phyloP scores from a whole-genome alignment of 306 rosid species.

The Mimosa bimucronata region DNA sequence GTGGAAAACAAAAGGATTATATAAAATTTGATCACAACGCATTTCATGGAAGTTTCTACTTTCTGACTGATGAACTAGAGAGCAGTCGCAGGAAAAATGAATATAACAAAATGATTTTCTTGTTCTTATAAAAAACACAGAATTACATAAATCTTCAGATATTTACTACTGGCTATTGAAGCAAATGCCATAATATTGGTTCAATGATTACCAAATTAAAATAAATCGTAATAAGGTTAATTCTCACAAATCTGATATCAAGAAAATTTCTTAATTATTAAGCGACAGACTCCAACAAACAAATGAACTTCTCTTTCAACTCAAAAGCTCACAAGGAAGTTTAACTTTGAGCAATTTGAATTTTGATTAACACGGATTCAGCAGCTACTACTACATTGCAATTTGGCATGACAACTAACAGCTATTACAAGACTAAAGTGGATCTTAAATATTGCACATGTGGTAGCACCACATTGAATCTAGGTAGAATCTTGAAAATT shows the following conservation, averaged over 20 bases:
- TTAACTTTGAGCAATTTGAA: conserved; percentile 16
- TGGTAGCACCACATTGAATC: conserved; percentile 10
- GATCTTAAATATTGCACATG: not conserved
- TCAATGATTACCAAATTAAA: conserved; percentile 12
- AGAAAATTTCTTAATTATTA: not conserved
- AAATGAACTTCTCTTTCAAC: conserved; percentile 31
- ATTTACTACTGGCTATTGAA: not conserved
- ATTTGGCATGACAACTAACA: not conserved
- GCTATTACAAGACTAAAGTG: conserved; percentile 1
- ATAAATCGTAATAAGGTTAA: conserved; percentile 10
- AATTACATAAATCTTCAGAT: conserved; percentile 17
- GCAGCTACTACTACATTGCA: conserved; percentile 2
- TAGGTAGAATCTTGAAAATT: not conserved
- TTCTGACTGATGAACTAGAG: not conserved
- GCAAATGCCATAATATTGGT: not conserved
- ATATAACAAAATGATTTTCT: not conserved
- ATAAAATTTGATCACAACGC: not conserved
- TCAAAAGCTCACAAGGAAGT: conserved; percentile 34
- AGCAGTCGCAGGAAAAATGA: not conserved
- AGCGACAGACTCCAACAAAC: not conserved
- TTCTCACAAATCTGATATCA: conserved; percentile 3
- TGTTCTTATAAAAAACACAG: not conserved
- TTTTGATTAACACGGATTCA: conserved; percentile 4
- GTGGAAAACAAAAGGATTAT: conserved; percentile 10
- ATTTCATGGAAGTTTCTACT: conserved; percentile 13